phyloP scores from a whole-genome alignment of 192 early-diverging fungal genomes.

The Spinellus fusiger region DNA sequence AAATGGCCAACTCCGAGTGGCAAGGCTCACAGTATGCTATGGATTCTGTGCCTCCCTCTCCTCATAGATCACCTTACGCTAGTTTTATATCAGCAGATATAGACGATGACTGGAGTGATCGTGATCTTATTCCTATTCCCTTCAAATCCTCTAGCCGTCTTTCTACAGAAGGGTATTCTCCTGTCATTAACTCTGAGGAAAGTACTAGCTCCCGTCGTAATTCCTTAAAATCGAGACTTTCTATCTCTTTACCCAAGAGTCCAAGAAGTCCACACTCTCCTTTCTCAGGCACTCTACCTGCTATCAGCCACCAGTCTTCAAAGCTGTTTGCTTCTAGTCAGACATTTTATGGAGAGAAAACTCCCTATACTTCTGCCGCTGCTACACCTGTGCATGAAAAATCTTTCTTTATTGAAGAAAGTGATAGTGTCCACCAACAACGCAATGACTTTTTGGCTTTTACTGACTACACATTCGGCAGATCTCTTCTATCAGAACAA shows the following conservation, averaged over 20 bases:
- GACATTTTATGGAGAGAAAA: constrained; percentile 5
- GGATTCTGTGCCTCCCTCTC: constrained; percentile 3
- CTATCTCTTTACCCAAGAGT: not conserved
- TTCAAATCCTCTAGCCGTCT: constrained; percentile 24
- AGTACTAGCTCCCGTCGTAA: not conserved
- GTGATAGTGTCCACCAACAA: not conserved
- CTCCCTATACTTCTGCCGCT: constrained; percentile 15
- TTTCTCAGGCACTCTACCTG: not conserved
- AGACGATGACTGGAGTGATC: constrained; percentile 23
- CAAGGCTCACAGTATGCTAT: constrained; percentile 12
- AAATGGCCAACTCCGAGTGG: not conserved
- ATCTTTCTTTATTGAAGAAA: not conserved
- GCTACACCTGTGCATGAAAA: constrained; percentile 3
- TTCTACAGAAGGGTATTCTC: not conserved
- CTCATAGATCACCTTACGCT: not conserved
- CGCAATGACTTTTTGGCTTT: not conserved
- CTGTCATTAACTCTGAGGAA: not conserved
- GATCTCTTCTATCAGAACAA: not conserved
- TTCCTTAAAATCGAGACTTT: not conserved
- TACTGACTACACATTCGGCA: not conserved
- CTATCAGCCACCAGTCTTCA: not conserved
- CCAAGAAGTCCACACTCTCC: not conserved
- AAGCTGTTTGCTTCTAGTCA: not conserved
- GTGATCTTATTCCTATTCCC: constrained; percentile 28
- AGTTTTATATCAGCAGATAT: not conserved